These are phyloP conservation scores for Gossypium mustelinum DNA, from an alignment of 345 rosid species.

Conservation along the genomic window DNA sequence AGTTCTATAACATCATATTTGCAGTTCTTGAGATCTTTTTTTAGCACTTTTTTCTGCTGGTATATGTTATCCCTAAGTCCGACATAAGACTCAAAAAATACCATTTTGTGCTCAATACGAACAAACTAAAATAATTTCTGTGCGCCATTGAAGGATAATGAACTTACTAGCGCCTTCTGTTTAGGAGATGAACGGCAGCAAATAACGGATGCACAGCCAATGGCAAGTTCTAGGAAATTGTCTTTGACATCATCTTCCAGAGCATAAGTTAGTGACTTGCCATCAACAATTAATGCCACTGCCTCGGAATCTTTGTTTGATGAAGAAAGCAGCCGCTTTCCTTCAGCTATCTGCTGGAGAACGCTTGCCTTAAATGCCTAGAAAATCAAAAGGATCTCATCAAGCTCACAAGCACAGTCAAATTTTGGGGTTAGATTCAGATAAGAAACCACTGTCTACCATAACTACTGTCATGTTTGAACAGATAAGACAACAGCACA, in stretches of 20 bases:
- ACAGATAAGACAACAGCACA: background rate
- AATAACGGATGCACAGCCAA: conserved; percentile 88
- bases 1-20: background rate
- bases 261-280: conserved; percentile 76
- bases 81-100: background rate
- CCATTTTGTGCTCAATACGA: background rate
- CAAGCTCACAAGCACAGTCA: conserved; percentile 10
- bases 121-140: background rate
- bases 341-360: conserved; percentile 52
- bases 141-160: background rate
- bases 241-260: conserved; percentile 70
- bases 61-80: background rate
- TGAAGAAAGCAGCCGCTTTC: conserved; percentile 43
- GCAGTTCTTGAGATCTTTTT: background rate
- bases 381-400: conserved; percentile 13
- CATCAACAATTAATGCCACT: conserved; percentile 86
- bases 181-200: conserved; percentile 98
- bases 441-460: background rate
- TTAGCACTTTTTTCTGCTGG: background rate
- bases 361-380: conserved; percentile 74
- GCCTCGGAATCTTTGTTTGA: conserved; percentile 52
- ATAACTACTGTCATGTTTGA: background rate
- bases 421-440: background rate
- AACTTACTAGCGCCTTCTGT: conserved; percentile 87
- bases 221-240: conserved; percentile 78